Evolutionary conservation across 805 yeast genomes (phyloP), one percentile per base, ranked within the genome.

Genomic region (Candida pseudoglaebosa): DNA sequence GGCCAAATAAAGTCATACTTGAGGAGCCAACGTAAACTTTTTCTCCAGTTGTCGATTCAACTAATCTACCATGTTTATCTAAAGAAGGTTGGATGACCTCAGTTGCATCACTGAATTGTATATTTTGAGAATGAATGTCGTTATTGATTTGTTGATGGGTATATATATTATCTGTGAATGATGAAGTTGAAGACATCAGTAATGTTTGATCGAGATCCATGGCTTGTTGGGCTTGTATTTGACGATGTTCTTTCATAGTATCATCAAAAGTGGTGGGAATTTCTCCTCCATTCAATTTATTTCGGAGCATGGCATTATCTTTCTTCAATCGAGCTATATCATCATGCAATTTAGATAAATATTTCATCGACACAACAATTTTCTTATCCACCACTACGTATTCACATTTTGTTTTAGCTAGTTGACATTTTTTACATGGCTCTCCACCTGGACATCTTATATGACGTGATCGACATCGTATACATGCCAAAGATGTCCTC

Each of bases 1-100:
- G 63, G 4, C 90, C 90, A 56, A 84, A 84, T 13, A 84, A 58
- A 0, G 93, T 84, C 90, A 84, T 84, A 1, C 91, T 83, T 0
- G 90, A 82, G 0, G 89, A 80, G 0, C 95, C 95, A 26, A 83
- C 85, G 52, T 83, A 84, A 28, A 83, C 74, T 41, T 78, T 73
- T 49, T 82, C 87, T 4, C 91, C 91, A 1, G 88, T 81, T 45
- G 87, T 68, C 0, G 89, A 81, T 48, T 82, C 82, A 2, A 84
- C 78, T 30, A 84, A 62, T 37, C 87, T 70, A 2, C 91, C 88
- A 49, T 80, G 77, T 46, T 79, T 77, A 48, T 82, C 87, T 17
- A 84, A 69, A 38, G 84, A 80, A 6, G 87, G 86, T 2, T 84
- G 82, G 3, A 82, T 80, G 6, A 82, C 77, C 47, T 81, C 86